These are phyloP conservation scores for Ulota crispa DNA, from an alignment of 225 moss, liverwort and hornwort genomes.

Conservation along the genomic window DNA sequence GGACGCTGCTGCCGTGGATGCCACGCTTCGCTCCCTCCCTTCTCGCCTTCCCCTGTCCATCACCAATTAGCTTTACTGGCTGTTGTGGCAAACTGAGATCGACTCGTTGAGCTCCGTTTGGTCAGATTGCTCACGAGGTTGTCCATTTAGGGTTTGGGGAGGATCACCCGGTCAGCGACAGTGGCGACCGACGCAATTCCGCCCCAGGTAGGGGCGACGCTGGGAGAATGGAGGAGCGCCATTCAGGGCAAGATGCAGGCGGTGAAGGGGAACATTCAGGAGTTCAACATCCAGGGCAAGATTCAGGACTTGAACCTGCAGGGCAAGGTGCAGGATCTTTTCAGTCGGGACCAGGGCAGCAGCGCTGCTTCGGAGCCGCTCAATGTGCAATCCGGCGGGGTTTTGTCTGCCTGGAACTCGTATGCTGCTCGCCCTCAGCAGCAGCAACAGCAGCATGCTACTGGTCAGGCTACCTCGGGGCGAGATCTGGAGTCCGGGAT, in stretches of 20 bases:
- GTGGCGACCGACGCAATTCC: constrained; percentile 59
- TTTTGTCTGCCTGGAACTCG: constrained; percentile 88
- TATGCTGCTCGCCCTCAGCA: constrained; percentile 59
- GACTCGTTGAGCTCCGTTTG: neutral
- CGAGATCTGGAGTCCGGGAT: constrained; percentile 95
- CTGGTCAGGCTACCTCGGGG: constrained; percentile 36
- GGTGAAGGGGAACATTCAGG: constrained; percentile 57
- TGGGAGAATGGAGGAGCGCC: constrained; percentile 56
- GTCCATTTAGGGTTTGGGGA: constrained; percentile 33
- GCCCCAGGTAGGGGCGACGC: constrained; percentile 65
- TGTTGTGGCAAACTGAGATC: neutral
- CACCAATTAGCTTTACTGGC: neutral
- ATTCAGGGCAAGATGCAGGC: constrained; percentile 63
- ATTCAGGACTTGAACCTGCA: constrained; percentile 74
- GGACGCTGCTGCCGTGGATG: constrained; percentile 16
- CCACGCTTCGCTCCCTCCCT: constrained; percentile 3
- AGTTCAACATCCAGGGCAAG: constrained; percentile 50
- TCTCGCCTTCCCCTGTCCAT: neutral
- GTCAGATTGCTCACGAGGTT: neutral
- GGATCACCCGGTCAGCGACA: constrained; percentile 19
- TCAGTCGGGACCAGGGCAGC: constrained; percentile 58
- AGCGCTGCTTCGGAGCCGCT: constrained; percentile 40
- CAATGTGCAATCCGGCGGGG: constrained; percentile 63
- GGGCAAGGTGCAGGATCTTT: constrained; percentile 83
- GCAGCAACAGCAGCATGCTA: constrained; percentile 16